Conservation (phyloP, 306 rosid genomes). For the Canavalia gladiata region DNA sequence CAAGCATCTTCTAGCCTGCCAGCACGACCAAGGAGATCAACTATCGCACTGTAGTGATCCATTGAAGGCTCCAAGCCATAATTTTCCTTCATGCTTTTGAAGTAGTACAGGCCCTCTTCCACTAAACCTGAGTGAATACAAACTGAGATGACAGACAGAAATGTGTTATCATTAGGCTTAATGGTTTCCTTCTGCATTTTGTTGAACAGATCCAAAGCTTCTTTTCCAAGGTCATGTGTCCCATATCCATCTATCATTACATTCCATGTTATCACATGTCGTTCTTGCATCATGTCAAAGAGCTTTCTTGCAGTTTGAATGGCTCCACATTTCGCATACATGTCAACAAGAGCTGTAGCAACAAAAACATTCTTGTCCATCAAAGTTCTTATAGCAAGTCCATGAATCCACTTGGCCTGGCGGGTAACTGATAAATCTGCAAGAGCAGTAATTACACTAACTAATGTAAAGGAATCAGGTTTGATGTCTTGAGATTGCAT, state of each 20-base stretch:
- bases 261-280: constrained; percentile 91
- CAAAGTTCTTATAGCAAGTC: constrained; percentile 72
- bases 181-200: constrained; percentile 68
- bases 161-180: constrained; percentile 74
- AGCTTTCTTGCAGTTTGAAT: constrained; percentile 74
- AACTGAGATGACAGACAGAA: constrained; percentile 80
- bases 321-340: constrained; percentile 85
- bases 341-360: constrained; percentile 84
- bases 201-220: constrained; percentile 68
- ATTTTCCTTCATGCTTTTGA: constrained; percentile 70
- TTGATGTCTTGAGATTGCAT: constrained; percentile 71
- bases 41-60: constrained; percentile 94
- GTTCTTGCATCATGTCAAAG: constrained; percentile 79
- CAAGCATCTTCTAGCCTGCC: constrained; percentile 79
- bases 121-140: constrained; percentile 92
- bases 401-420: constrained; percentile 97
- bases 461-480: constrained; percentile 89
- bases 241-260: constrained; percentile 95
- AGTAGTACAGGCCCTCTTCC: constrained; percentile 72
- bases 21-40: constrained; percentile 90
- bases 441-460: constrained; percentile 81
- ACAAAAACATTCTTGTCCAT: constrained; percentile 79
- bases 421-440: constrained; percentile 85
- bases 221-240: constrained; percentile 81
- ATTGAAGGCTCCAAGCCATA: constrained; percentile 77